Evolutionary conservation across 352 stramenopile species (phyloP).

Genomic region (Aphanomyces cochlioides): DNA sequence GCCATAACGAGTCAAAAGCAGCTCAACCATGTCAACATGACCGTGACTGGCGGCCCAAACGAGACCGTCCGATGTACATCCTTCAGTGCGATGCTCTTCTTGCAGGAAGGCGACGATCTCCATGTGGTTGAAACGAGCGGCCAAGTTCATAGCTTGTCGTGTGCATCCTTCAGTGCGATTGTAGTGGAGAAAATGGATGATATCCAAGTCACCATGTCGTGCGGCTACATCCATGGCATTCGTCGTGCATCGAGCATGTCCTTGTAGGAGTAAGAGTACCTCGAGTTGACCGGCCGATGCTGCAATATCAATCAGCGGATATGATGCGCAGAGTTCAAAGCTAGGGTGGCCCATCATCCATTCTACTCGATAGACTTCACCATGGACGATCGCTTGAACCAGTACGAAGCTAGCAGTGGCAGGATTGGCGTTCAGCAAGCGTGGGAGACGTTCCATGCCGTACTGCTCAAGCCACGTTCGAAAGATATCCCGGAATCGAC

Average conservation of each 20-base stretch:
- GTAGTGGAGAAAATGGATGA: not conserved
- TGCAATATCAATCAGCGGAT: slow-evolving; percentile 9
- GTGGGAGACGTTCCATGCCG: not conserved
- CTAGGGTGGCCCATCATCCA: not conserved
- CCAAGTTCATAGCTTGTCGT: slow-evolving; percentile 12
- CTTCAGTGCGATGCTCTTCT: slow-evolving; percentile 11
- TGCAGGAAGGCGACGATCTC: slow-evolving; percentile 18
- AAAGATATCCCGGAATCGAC: not conserved
- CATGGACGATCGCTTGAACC: not conserved
- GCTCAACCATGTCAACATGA: slow-evolving; percentile 10
- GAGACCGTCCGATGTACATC: slow-evolving; percentile 8
- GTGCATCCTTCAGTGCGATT: slow-evolving; percentile 8
- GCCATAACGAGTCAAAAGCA: not conserved
- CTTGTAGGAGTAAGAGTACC: not conserved
- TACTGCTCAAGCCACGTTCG: not conserved
- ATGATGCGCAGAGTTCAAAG: not conserved
- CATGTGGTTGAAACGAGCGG: slow-evolving; percentile 15
- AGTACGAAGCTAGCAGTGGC: not conserved
- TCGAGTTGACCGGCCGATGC: not conserved
- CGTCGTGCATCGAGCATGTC: not conserved
- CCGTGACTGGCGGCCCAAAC: slow-evolving; percentile 6
- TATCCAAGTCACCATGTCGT: not conserved
- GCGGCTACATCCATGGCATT: slow-evolving; percentile 13
- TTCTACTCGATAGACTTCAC: not conserved
- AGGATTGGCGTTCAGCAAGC: not conserved